Percentiles rank a stretch among this genome's conserved stretches.
These are phyloP conservation scores for Chlorella variabilis DNA, from an alignment of 163 green algal genomes.

Conservation along the genomic window DNA sequence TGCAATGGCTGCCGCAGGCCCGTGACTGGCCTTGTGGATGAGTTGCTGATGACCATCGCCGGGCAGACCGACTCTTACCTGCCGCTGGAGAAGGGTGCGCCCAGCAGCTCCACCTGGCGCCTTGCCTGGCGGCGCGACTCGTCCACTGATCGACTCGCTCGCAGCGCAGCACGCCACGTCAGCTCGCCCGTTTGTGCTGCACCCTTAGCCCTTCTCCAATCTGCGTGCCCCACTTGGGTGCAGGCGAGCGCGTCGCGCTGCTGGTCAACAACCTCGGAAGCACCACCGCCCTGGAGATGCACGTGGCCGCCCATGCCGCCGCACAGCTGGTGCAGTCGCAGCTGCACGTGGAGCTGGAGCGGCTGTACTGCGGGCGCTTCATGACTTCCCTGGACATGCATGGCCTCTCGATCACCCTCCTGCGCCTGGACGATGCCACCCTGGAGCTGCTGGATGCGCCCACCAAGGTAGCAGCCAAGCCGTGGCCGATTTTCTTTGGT, in stretches of 20 bases:
- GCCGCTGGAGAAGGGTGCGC: background rate
- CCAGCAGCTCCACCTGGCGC: too few species aligned
- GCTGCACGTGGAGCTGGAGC: conserved; percentile 51
- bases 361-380: conserved; percentile 71
- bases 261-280: conserved; percentile 88
- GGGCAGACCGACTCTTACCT: conserved; percentile 1
- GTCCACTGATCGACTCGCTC: too few species aligned
- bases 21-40: conserved; percentile 49
- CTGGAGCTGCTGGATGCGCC: conserved; percentile 69
- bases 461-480: conserved; percentile 45
- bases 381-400: conserved; percentile 90
- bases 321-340: conserved; percentile 33
- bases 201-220: too few species aligned
- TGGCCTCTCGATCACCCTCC: conserved; percentile 75
- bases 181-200: background rate
- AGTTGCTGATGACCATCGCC: conserved; percentile 21
- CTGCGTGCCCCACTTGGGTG: too few species aligned
- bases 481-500: background rate
- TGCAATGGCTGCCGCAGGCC: conserved; percentile 9
- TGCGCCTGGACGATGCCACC: conserved; percentile 44
- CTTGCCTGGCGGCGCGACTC: too few species aligned
- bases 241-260: conserved; percentile 63
- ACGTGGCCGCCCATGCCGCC: conserved; percentile 47
- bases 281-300: conserved; percentile 73
- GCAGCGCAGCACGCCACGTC: too few species aligned